Percentiles rank a stretch among this genome's conserved stretches.
These are phyloP conservation scores for Seiridium cupressi DNA, from an alignment of 2,329 filamentous ascomycete species.

Conservation along the genomic window DNA sequence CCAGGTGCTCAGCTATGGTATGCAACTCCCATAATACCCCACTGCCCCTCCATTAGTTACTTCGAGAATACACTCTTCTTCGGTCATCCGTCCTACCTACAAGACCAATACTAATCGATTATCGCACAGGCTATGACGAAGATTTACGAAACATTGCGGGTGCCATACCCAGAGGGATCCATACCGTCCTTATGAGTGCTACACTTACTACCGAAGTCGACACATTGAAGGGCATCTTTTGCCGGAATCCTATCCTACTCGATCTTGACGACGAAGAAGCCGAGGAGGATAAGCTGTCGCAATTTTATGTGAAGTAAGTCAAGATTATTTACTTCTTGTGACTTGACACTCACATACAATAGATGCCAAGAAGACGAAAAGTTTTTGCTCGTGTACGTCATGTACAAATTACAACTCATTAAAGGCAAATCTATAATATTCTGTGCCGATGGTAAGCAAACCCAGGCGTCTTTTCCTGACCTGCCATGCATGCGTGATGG, in stretches of 20 bases:
- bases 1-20: constrained; percentile 70
- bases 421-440: constrained; percentile 89
- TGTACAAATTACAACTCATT: constrained; percentile 91
- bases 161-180: constrained; percentile 77
- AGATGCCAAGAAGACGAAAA: constrained; percentile 84
- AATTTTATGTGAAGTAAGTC: constrained; percentile 77
- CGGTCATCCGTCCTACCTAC: no score
- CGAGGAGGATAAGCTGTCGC: constrained; percentile 73
- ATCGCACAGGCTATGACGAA: constrained; percentile 46
- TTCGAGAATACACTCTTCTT: no score
- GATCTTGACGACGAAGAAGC: constrained; percentile 74
- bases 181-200: constrained; percentile 91
- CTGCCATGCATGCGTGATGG: no score
- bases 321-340: not conserved
- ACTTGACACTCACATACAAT: not conserved
- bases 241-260: constrained; percentile 73
- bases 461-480: no score
- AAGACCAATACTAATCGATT: no score
- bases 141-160: constrained; percentile 80
- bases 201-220: constrained; percentile 88
- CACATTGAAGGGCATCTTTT: constrained; percentile 80
- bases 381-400: constrained; percentile 87
- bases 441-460: not conserved
- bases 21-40: constrained; percentile 42
- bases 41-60: constrained; percentile 23